Conservation (phyloP, 805 yeast species). For the Wickerhamiella galacta region DNA sequence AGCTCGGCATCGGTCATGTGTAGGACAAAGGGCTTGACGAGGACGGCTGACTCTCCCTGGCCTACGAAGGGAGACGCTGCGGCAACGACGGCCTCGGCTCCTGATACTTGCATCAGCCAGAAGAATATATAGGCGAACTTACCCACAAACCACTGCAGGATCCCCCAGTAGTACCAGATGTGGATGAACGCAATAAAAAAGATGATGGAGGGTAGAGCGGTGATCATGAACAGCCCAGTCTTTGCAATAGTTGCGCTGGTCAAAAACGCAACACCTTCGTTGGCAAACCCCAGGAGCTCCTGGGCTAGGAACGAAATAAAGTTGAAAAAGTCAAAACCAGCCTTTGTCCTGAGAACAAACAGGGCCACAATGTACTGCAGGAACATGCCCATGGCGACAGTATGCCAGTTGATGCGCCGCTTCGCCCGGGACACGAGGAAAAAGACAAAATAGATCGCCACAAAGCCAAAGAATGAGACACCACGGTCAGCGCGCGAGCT, state of each 20-base stretch:
- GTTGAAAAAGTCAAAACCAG: conserved; percentile 45
- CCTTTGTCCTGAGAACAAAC: conserved; percentile 41
- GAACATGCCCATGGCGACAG: conserved; percentile 43
- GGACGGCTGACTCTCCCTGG: conserved; percentile 47
- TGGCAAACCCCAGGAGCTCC: conserved; percentile 39
- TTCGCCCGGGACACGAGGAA: conserved; percentile 32
- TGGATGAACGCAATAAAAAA: conserved; percentile 50
- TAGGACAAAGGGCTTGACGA: conserved; percentile 42
- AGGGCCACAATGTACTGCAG: conserved; percentile 44
- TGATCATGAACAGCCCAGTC: conserved; percentile 34
- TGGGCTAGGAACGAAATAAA: conserved; percentile 42
- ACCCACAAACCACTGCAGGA: conserved; percentile 41
- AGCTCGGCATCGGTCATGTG: conserved; percentile 43
- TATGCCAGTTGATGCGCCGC: conserved; percentile 35
- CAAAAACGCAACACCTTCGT: conserved; percentile 44
- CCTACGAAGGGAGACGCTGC: conserved; percentile 55
- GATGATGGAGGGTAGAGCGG: conserved; percentile 44
- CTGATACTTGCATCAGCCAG: conserved; percentile 42
- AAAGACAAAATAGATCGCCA: conserved; percentile 30
- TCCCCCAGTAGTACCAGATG: conserved; percentile 41
- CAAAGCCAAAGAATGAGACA: conserved; percentile 38
- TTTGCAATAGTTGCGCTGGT: conserved; percentile 27
- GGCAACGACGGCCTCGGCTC: conserved; percentile 50
- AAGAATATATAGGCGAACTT: conserved; percentile 42
- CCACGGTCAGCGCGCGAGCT: conserved; percentile 40